Conservation (phyloP, 805 yeast genomes). For the Saccharomycopsis sp. region DNA sequence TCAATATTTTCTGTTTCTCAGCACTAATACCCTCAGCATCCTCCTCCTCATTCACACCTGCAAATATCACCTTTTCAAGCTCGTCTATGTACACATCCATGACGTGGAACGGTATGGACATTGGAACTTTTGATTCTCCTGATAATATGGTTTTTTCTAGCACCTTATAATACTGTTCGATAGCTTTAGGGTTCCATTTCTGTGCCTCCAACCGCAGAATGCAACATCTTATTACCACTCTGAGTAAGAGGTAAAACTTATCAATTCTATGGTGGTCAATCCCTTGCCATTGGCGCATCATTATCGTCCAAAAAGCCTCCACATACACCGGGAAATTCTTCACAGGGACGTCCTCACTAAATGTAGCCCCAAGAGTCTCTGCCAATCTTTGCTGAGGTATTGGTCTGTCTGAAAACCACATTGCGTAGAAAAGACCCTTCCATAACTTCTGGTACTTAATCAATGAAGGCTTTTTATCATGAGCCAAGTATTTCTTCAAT, state of each 20-base stretch:
- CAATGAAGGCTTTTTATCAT: conserved; percentile 31
- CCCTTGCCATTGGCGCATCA: conserved; percentile 73
- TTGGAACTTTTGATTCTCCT: conserved; percentile 54
- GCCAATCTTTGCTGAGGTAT: conserved; percentile 86
- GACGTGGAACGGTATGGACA: conserved; percentile 77
- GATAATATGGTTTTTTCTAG: conserved; percentile 41
- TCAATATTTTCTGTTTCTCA: conserved; percentile 32
- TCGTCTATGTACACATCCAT: conserved; percentile 83
- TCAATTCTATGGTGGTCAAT: conserved; percentile 83
- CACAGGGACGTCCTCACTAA: conserved; percentile 37
- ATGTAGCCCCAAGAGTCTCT: conserved; percentile 55
- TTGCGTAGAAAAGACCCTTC: conserved; percentile 91
- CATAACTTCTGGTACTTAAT: conserved; percentile 76
- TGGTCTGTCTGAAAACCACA: conserved; percentile 97
- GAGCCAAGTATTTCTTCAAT: conserved; percentile 49
- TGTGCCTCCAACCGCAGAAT: conserved; percentile 48
- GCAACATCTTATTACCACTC: conserved; percentile 66
- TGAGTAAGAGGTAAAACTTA: conserved; percentile 73
- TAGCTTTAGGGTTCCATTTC: conserved; percentile 47
- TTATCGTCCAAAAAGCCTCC: conserved; percentile 74
- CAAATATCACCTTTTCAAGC: conserved; percentile 58
- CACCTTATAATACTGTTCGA: conserved; percentile 40
- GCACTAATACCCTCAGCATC: conserved; percentile 15
- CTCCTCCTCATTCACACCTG: conserved; percentile 40
- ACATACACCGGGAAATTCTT: conserved; percentile 46